phyloP scores from a whole-genome alignment of 73 alveolate genomes.

The Symbiodinium pilosum region DNA sequence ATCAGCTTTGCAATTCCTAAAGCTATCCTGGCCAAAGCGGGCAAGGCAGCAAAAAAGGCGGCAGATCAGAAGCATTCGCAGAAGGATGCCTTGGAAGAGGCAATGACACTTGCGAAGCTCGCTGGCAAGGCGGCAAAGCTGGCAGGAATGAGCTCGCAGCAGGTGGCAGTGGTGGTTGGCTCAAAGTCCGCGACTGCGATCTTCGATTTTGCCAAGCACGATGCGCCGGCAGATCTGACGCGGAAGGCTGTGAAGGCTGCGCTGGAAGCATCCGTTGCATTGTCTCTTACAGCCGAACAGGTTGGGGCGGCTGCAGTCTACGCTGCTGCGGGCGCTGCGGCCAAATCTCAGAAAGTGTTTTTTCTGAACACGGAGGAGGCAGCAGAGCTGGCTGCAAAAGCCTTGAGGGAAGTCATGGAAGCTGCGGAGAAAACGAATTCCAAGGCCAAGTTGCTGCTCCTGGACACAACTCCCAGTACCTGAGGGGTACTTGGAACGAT shows the following conservation, averaged over 20 bases:
- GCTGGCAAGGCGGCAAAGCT: conserved; percentile 70
- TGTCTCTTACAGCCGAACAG: background rate
- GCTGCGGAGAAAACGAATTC: background rate
- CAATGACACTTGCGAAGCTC: conserved; percentile 38
- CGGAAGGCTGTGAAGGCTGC: background rate
- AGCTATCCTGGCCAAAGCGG: background rate
- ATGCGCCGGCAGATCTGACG: background rate
- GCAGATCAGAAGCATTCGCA: background rate
- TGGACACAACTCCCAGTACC: background rate
- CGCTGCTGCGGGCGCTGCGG: conserved; percentile 7
- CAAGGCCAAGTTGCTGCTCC: background rate
- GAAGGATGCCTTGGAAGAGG: background rate
- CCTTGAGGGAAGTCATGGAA: conserved; percentile 24
- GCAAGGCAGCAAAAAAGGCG: background rate
- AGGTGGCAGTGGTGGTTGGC: conserved; percentile 19
- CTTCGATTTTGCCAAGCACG: background rate
- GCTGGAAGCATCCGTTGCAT: background rate
- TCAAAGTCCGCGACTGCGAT: background rate
- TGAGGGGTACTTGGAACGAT: no score
- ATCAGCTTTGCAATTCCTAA: background rate
- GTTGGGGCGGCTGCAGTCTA: background rate
- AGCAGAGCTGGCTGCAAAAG: conserved; percentile 50
- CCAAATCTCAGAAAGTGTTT: conserved; percentile 16
- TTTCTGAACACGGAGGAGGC: conserved; percentile 61
- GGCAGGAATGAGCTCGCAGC: conserved; percentile 69